Base-by-base conservation (phyloP, 176 grass and related monocot species). In the Saccharum spontaneum region DNA sequence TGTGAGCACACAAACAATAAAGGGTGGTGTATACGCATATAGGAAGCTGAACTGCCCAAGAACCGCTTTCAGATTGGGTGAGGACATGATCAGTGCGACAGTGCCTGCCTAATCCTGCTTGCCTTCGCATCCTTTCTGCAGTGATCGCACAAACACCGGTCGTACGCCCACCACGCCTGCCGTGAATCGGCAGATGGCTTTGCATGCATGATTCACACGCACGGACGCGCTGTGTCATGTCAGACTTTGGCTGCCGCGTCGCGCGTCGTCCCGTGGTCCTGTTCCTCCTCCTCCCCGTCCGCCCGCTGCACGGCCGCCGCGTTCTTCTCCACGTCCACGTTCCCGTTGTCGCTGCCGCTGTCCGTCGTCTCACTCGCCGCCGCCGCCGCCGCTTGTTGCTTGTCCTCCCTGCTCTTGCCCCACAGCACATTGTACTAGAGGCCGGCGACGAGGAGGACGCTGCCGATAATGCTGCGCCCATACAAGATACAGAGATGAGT, bases 341-440 rank as follows among this genome's bases (percentile, higher is more conserved):
- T n/a, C 20, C n/a, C 59, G 8, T 0, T 41, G 40, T 3, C 61
- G 39, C 4, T 0, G 49, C 49, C 0, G 67, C 22, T 18, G 9
- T 16, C 13, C 18, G 28, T 81, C 57, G 57, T 61, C 11, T 30
- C 61, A 0, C 24, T 28, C 28, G 28, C 59, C n/a, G 10, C 52
- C 48, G 33, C 10, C 34, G 12, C 62, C 1, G 49, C 67, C 23
- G 14, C 48, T n/a, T 37, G 67, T 7, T 72, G 80, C 67, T 30
- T 39, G 2, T 81, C 60, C 79, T 90, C 93, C 71, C 30, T 50
- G 48, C 65, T 84, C 84, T 95, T 95, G n/a, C 93, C 90, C 90
- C 88, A 92, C 15, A 90, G 86, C 54, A 95, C 93, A 87, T 84
- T 70, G 61, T 95, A n/a, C n/a, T n/a, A 95, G 28, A 95, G 90